Evolutionary conservation across 371 early-diverging fungal genomes (phyloP).

Genomic region (Mortierella sp.): DNA sequence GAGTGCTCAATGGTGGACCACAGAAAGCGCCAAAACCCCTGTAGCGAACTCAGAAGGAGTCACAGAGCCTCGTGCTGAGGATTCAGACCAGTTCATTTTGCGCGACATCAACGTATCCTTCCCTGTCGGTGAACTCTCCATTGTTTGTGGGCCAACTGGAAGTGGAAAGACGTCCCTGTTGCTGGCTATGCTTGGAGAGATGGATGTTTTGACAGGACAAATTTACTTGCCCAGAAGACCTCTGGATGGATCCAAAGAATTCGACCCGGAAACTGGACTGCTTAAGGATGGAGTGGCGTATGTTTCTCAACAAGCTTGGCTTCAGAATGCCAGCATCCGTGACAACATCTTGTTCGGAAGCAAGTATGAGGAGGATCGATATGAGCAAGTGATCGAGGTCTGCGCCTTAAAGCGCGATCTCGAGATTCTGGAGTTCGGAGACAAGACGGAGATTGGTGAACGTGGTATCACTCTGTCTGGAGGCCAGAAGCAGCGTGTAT

Average conservation of each 20-base stretch:
- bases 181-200: slow-evolving; percentile 74
- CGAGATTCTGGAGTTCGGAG: slow-evolving; percentile 84
- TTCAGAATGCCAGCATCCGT: slow-evolving; percentile 84
- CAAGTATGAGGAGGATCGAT: slow-evolving; percentile 70
- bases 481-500: slow-evolving; percentile 85
- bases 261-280: slow-evolving; percentile 59
- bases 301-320: slow-evolving; percentile 88
- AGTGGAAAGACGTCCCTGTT: slow-evolving; percentile 78
- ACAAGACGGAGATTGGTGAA: slow-evolving; percentile 94
- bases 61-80: slow-evolving; percentile 37
- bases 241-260: slow-evolving; percentile 37
- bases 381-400: slow-evolving; percentile 70
- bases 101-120: slow-evolving; percentile 63
- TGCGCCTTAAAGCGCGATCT: slow-evolving; percentile 83
- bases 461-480: slow-evolving; percentile 82
- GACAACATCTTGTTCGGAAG: slow-evolving; percentile 90
- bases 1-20: slow-evolving; percentile 60
- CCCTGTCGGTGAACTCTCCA: slow-evolving; percentile 66
- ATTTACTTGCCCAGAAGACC: slow-evolving; percentile 60
- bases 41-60: slow-evolving; percentile 3
- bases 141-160: slow-evolving; percentile 72
- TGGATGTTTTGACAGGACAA: slow-evolving; percentile 63
- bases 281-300: slow-evolving; percentile 73
- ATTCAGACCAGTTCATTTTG: slow-evolving; percentile 57
- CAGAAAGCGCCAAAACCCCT: slow-evolving; percentile 43